Evolutionary conservation across 495 filamentous ascomycete species (phyloP), one percentile per base, ranked within the genome.

Genomic region (Talaromyces borbonicus): DNA sequence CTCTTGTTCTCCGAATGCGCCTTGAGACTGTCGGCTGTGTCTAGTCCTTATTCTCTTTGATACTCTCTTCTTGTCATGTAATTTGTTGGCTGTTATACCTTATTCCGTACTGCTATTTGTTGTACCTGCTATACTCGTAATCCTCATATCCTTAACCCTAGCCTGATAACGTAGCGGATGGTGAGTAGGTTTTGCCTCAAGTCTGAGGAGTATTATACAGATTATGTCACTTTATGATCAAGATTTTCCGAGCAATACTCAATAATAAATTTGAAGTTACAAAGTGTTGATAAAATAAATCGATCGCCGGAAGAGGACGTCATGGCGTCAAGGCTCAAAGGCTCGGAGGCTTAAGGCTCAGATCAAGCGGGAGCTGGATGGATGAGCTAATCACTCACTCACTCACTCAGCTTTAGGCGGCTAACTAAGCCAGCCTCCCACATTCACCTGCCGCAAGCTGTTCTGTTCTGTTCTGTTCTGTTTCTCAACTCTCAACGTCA

Each of bases 41-140:
- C 47, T 37, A 52, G 56, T 63, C 56, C n/a, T n/a, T n/a, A 61
- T 57, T 62, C 60, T 54, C 56, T 56, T 68, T 36, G 15, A 18
- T 59, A 40, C 25, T 40, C 56, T 54, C 63, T 72, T 72, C 68
- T 72, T 70, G 66, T 72, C 63, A 72, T 70, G 68, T 72, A 72
- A 62, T 70, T 69, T 69, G 27, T 39, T 33, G 63, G 56, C 63
- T 66, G 68, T 60, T 68, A 70, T 69, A 66, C 68, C 63, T 69
- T n/a, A n/a, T n/a, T n/a, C 66, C 61, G 52, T 48, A 49, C 60
- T 51, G 47, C 55, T 52, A 49, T 54, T 56, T 44, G 24, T 35
- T 46, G 43, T 45, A 18, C 35, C 14, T 27, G 19, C 16, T 25
- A 19, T 9, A 19, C 9, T 25, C 41, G 14, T 23, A 41, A 25